A percentile compares a stretch with the other conserved stretches of the same genome.
Conservation (phyloP, 2,329 filamentous ascomycete species). For the Penicillium polonicum region DNA sequence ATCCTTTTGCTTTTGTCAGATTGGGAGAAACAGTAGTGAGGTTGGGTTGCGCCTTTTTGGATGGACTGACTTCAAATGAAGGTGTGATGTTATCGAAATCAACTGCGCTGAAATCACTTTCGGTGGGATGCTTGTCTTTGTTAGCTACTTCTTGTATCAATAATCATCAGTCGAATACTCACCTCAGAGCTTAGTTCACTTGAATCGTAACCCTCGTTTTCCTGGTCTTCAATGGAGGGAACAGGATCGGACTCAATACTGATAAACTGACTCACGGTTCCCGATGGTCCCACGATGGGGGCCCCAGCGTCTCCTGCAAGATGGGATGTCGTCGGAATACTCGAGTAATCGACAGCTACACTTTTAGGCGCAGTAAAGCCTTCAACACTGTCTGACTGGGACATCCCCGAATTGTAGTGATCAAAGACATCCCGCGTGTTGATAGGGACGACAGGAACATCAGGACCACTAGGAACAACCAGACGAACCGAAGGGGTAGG, state of each 20-base stretch:
- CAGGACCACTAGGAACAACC: neutral
- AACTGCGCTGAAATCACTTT: neutral
- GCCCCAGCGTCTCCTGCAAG: neutral
- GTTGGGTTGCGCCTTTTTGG: neutral
- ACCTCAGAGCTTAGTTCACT: neutral
- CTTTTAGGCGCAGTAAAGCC: neutral
- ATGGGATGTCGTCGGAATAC: neutral
- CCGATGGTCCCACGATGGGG: neutral
- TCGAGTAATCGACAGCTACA: neutral
- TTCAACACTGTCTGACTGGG: no score
- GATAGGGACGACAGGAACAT: neutral
- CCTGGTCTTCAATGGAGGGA: neutral
- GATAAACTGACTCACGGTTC: neutral
- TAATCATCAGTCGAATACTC: no score
- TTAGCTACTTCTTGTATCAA: neutral
- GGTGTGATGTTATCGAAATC: neutral
- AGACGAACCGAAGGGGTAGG: neutral
- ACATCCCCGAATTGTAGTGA: neutral
- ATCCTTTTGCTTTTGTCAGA: conserved; percentile 1
- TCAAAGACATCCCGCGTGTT: neutral
- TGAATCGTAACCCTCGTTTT: neutral
- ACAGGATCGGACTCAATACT: neutral
- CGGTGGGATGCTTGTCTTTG: neutral
- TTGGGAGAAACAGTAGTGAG: neutral
- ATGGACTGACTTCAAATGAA: neutral